phyloP scores from a whole-genome alignment of 1,284 basidiomycete species.

The Fomitopsis palustris region DNA sequence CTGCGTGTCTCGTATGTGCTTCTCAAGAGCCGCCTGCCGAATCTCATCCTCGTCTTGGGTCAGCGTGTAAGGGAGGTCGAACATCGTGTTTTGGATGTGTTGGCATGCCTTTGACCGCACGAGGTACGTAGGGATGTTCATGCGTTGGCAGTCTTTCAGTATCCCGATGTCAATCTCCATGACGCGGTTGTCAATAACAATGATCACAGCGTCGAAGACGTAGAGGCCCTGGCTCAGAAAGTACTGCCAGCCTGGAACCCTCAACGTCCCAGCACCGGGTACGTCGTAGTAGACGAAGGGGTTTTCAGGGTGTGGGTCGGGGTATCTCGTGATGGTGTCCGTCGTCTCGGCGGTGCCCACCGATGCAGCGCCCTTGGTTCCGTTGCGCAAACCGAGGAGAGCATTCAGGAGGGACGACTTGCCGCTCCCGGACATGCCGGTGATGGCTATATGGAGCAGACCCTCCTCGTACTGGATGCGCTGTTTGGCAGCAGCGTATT shows the following conservation, averaged over 20 bases:
- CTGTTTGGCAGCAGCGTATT: background rate
- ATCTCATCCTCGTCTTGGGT: background rate
- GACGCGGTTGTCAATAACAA: conserved; percentile 3
- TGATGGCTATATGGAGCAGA: background rate
- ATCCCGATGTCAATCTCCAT: conserved; percentile 1
- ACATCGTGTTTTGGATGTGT: background rate
- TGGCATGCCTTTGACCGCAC: conserved; percentile 1
- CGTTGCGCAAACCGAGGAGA: background rate
- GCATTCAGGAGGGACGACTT: background rate
- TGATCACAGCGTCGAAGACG: conserved; percentile 4
- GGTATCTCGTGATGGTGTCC: background rate
- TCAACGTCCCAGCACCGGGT: conserved; percentile 6
- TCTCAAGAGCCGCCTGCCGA: background rate
- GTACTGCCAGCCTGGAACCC: conserved; percentile 1
- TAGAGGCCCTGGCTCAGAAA: conserved; percentile 3
- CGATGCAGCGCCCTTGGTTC: background rate
- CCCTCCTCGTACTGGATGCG: conserved; percentile 1
- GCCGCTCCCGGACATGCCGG: background rate
- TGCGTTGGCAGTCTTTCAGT: background rate
- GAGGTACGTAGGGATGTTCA: conserved; percentile 4
- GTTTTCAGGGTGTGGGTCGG: conserved; percentile 1
- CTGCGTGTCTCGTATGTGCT: background rate
- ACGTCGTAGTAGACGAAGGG: conserved; percentile 6
- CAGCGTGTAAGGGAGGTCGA: background rate
- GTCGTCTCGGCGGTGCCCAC: conserved; percentile 4